Evolutionary conservation across 208 protist species (phyloP).

Genomic region (Crithidia thermophila): DNA sequence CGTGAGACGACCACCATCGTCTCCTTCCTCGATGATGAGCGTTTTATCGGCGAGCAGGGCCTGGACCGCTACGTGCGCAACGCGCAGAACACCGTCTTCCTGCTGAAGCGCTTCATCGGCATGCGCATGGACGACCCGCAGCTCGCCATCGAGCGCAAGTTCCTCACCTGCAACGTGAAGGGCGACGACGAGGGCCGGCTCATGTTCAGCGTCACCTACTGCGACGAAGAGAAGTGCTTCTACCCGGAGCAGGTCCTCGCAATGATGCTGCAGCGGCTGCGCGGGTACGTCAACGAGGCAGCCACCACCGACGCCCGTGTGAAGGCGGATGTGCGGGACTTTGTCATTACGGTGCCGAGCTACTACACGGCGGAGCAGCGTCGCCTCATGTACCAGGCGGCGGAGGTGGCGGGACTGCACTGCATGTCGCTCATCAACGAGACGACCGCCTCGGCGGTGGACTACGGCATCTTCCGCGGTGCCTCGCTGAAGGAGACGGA

Average conservation of each 20-base stretch:
- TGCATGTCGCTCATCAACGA: conserved; percentile 93
- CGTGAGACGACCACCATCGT: conserved; percentile 91
- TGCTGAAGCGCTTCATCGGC: conserved; percentile 91
- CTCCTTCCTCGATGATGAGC: conserved; percentile 84
- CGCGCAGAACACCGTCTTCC: conserved; percentile 81
- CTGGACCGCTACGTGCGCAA: conserved; percentile 86
- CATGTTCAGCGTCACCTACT: conserved; percentile 87
- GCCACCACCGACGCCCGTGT: conserved; percentile 60
- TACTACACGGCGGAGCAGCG: conserved; percentile 91
- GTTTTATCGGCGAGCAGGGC: conserved; percentile 90
- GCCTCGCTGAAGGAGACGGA: conserved; percentile 81
- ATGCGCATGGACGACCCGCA: conserved; percentile 77
- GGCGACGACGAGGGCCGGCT: conserved; percentile 71
- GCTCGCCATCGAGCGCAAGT: conserved; percentile 61
- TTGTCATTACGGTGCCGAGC: conserved; percentile 84
- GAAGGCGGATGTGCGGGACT: conserved; percentile 69
- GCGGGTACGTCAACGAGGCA: conserved; percentile 78
- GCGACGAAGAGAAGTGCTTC: conserved; percentile 69
- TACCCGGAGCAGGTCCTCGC: conserved; percentile 93
- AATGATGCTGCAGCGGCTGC: conserved; percentile 89
- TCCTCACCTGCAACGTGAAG: conserved; percentile 65
- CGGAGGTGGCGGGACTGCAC: conserved; percentile 86
- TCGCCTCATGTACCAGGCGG: conserved; percentile 77
- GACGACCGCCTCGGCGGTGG: conserved; percentile 83
- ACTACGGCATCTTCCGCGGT: conserved; percentile 93